Evolutionary conservation across 495 filamentous ascomycete species (phyloP), one percentile per base, ranked within the genome.

Genomic region (Pseudevernia furfuracea): DNA sequence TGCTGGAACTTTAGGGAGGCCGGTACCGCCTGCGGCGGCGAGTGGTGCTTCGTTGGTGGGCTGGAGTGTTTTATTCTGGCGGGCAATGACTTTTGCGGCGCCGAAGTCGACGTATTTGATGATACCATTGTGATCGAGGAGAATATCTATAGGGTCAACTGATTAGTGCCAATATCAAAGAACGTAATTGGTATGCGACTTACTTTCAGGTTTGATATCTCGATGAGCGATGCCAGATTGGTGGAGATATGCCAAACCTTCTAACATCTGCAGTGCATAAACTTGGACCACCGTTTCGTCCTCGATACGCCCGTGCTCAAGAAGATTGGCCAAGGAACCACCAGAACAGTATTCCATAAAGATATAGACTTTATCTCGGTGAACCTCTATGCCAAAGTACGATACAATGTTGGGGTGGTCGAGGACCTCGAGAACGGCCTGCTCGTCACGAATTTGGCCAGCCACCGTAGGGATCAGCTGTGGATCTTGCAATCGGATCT

Each of bases 61-160:
- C 30, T 87, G 84, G 21, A 95, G 79, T 25, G 94, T 97, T 68
- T 91, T 91, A 62, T 94, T 93, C 72, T 96, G 89, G 32, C 92
- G 87, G 56, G 94, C 93, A 68, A 98, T 96, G 68, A 97, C 90
- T 74, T 97, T 97, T 52, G 94, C 95, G 8, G 94, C 92, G 65
- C 94, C 94, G 74, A 98, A 98, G 73, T 98, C 94, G 66, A 98
- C 94, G 75, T 96, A 98, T 73, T 98, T 98, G 76, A 98, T 96
- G 60, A 98, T 88, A 64, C 94, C 94, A 71, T 96, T 94, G 79
- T 97, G 91, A 69, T 98, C 92, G 30, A 98, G 89, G 37, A 98
- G 84, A 71, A 98, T 96, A 68, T 93, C 89, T 91, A 63, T n/a
- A 19, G 38, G 21, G 14, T 12, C 39, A 71, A 25, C 3, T 46